Percentiles rank a stretch among this genome's conserved stretches.
These are phyloP conservation scores for Setaria italica DNA, from an alignment of 202 grass and related monocot genomes.

Conservation along the genomic window DNA sequence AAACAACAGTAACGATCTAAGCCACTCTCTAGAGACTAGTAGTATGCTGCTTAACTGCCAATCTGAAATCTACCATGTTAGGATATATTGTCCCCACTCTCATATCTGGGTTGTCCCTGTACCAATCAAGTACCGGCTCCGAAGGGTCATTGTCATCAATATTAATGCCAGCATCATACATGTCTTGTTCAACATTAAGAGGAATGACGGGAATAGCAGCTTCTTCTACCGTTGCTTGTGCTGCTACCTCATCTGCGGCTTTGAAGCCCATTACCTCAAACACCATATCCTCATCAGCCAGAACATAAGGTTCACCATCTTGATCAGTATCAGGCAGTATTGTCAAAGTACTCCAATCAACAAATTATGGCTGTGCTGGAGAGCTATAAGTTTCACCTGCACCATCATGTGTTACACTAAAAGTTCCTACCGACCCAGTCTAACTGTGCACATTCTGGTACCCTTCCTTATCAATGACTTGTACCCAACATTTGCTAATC, in stretches of 20 bases:
- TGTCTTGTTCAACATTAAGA: neutral
- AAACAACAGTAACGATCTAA: too few species aligned
- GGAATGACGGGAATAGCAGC: neutral
- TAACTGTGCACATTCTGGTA: neutral
- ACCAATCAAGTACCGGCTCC: neutral
- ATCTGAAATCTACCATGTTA: neutral
- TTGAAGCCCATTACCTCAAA: neutral
- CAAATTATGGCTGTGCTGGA: neutral
- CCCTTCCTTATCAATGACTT: neutral
- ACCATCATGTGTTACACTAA: neutral
- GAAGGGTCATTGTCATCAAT: neutral
- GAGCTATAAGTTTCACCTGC: neutral
- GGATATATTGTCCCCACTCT: neutral
- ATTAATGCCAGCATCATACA: neutral
- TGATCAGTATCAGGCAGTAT: neutral
- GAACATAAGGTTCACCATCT: neutral
- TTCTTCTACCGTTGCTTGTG: accelerated
- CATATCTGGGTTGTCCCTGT: neutral
- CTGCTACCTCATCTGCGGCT: neutral
- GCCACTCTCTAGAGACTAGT: neutral
- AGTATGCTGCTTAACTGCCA: neutral
- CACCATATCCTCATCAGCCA: neutral
- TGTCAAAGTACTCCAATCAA: neutral
- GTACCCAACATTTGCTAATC: neutral
- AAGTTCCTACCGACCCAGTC: neutral